Evolutionary conservation across 257 asterid species (phyloP), one percentile per base, ranked within the genome.

Genomic region (Nemophila menziesii): DNA sequence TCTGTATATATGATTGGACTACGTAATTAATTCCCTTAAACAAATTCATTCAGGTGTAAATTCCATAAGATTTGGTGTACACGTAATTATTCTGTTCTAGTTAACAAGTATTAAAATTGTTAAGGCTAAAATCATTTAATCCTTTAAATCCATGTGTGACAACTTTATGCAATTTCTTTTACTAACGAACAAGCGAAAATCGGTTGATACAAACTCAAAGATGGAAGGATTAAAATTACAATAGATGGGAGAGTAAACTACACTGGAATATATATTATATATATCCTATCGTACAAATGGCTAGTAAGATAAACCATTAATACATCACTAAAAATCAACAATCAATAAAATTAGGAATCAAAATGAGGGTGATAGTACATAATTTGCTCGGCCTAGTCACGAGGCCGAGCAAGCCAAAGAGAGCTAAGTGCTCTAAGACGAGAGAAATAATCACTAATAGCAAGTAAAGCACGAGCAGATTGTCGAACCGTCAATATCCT

Each of bases 381-480:
- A n/a, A 7, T 2, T 3, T n/a, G 44, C 5, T 11, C 44, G 23
- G 11, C 29, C 58, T 44, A 74, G 15, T 66, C 82, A 40, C 72
- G 61, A 20, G 82, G 82, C 14, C 82, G 78, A 2, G 82, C 78
- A 1, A 74, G 75, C 82, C 82, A 74, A 8, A 74, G 71, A 22
- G 78, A 63, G 62, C 82, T 74, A 20, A 74, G 72, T 43, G 82
- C 82, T 16, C 78, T 57, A 8, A 74, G 75, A n/a, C 78, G 70
- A 20, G 82, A 74, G 68, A 70, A 66, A 59, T 70, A 74, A 59
- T 70, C 82, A 15, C 61, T 54, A 51, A 74, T 61, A 11, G 75
- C 75, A 20, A 74, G 75, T 20, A 74, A 68, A 6, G 82, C 82
- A 12, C 82, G 82, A 52, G 82, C 82, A 20, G 82, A 64, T 33